Conservation (phyloP, 2,329 filamentous ascomycete genomes). For the Huntiella abstrusa region DNA sequence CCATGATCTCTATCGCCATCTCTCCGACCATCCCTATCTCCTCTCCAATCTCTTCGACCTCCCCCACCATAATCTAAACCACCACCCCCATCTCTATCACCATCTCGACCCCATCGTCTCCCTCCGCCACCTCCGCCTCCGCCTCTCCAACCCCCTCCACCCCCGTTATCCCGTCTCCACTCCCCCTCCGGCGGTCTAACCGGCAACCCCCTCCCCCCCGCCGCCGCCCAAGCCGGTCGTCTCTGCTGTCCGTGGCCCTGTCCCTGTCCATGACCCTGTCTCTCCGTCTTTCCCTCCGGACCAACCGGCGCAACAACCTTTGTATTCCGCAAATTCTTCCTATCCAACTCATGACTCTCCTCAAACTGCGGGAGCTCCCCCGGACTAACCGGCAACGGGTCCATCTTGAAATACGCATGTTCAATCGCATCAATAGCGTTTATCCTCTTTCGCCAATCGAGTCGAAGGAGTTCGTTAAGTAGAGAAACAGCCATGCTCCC, state of each 20-base stretch:
- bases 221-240: constrained; percentile 9
- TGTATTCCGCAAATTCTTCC: constrained; percentile 74
- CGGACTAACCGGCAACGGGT: constrained; percentile 61
- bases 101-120: background rate
- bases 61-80: constrained; percentile 13
- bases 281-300: constrained; percentile 56
- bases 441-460: constrained; percentile 76
- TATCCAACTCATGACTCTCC: constrained; percentile 91
- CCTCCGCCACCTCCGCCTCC: background rate
- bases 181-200: constrained; percentile 5
- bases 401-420: constrained; percentile 73
- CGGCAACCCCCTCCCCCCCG: constrained; percentile 9
- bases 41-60: constrained; percentile 18
- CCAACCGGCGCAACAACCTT: constrained; percentile 71
- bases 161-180: background rate
- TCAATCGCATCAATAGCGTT: constrained; percentile 88
- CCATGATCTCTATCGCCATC: constrained; percentile 25
- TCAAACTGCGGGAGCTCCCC: constrained; percentile 82
- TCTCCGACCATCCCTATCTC: constrained; percentile 17
- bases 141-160: background rate
- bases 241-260: constrained; percentile 20
- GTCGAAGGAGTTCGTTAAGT: constrained; percentile 61
- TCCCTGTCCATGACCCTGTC: constrained; percentile 25
- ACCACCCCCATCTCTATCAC: background rate
- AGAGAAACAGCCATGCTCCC: constrained; percentile 58